These are phyloP conservation scores for Aspergillus phoenicis DNA, from an alignment of 2,329 filamentous ascomycete genomes.

Conservation along the genomic window DNA sequence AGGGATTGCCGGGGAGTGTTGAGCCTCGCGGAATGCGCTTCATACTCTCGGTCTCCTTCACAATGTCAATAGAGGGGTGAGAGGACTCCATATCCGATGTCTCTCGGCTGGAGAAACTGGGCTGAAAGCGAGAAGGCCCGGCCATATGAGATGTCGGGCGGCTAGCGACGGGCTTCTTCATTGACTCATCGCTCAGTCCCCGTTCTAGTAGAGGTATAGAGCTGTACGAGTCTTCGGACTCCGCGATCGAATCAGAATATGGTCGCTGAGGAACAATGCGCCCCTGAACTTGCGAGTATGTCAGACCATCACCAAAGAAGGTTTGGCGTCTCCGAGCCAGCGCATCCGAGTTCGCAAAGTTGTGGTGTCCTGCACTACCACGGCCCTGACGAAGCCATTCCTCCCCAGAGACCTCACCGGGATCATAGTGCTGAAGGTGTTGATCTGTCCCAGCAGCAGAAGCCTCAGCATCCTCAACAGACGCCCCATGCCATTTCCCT, in stretches of 20 bases:
- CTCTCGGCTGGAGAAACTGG: constrained; percentile 30
- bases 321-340: constrained; percentile 28
- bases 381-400: constrained; percentile 10
- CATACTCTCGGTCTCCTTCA: constrained; percentile 56
- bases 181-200: constrained; percentile 54
- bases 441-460: constrained; percentile 1
- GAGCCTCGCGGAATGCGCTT: constrained; percentile 49
- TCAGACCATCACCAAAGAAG: constrained; percentile 22
- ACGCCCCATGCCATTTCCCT: constrained; percentile 64
- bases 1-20: constrained; percentile 40
- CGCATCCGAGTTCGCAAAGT: constrained; percentile 18
- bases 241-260: constrained; percentile 52
- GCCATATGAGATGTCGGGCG: constrained; percentile 22
- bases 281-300: constrained; percentile 31
- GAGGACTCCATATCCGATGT: constrained; percentile 42
- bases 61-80: constrained; percentile 54
- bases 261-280: constrained; percentile 35
- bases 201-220: constrained; percentile 77
- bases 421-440: not conserved
- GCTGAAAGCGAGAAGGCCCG: constrained; percentile 28
- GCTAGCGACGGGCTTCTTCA: constrained; percentile 47
- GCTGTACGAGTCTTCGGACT: constrained; percentile 73
- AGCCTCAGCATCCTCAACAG: constrained; percentile 8
- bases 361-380: not conserved
- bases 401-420: constrained; percentile 6